Evolutionary conservation across 768 basidiomycete genomes (phyloP), one percentile per base, ranked within the genome.

Genomic region (Omphalotus guepiniiformis): DNA sequence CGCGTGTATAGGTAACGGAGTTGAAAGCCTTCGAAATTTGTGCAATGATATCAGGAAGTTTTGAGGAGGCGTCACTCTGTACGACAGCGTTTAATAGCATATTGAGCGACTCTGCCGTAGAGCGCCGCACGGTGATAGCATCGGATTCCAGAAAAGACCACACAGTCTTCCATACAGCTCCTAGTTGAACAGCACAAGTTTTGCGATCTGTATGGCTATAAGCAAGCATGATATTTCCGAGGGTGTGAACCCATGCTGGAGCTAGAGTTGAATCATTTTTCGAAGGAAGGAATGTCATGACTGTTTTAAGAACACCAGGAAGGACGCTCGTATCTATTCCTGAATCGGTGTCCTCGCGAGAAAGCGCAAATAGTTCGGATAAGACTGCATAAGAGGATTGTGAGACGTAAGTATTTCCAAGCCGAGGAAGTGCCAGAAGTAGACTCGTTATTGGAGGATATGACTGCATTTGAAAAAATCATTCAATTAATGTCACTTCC

Each of bases 361-460:
- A 73, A 15, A 73, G 63, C 19, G 76, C 62, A 52, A 97, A 83
- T 4, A 98, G 74, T 53, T 86, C 85, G 26, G 93, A 83, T 53
- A 99, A 75, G 39, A 94, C 77, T 30, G 87, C 83, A 62, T 94
- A 97, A 25, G 88, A 76, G 12, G 89, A 82, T 63, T 93, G 85
- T 1, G 94, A 87, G 35, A 99, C 76, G 63, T 93, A 96, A 18
- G 88, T 80, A 55, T 90, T 93, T 30, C 87, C 88, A 6, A 95
- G 75, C 47, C 90, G 85, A 16, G 95, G 93, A 26, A 97, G 80
- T 19, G 78, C 71, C 5, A 97, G 80, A 22, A 98, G 79, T 18
- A 80, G 69, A 16, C 77, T 73, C 18, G 83, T 83, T 41, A 96
- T 78, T 4, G 72, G 53, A 9, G 89, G 78, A 27, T 94, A 74